Base-by-base conservation (phyloP, 2,329 filamentous ascomycete species). In the Penicillium expansum region DNA sequence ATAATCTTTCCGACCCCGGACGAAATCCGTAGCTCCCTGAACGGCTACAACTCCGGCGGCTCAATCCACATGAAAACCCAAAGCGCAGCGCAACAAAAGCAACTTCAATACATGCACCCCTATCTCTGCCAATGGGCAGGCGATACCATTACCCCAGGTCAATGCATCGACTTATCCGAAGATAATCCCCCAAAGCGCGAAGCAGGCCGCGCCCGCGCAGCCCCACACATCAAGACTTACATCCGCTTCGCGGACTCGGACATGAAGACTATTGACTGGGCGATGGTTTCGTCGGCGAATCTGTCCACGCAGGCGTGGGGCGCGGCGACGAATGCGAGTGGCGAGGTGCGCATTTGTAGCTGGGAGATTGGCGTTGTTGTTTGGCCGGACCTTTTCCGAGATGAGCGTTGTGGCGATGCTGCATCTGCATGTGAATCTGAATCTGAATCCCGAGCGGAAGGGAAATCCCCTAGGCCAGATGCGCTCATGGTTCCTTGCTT, bases 261-360 rank as follows among this genome's bases (percentile, higher is more conserved):
- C 2, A 76, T 76, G 68, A 68, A 72, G 6, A 71, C 61, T 0
- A 86, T 95, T 38, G 89, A 94, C 68, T 96, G 92, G 92, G 91
- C 90, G 1, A 79, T 96, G 61, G 71, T 95, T 2, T 95, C 91
- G 0, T 94, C 90, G n/a, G 91, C 92, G n/a, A 96, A 96, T 64
- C 72, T 96, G 2, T 94, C 90, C 1, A 93, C 87, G 59, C 91
- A 96, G 73, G 92, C 92, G 0, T 96, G 92, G 92, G 92, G 92
- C 1, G 86, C 88, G 37, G 79, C 82, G 3, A 72, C 71, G 1
- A 84, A 82, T 59, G 71, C 77, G 3, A 77, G 79, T 0, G 84
- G 83, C 0, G 83, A 90, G 65, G 77, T 91, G 30, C 82, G 87
- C 35, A 84, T 96, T 29, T 86, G 88, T 56, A 94, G 90, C 30